Conservation (phyloP, 1,139 yeast species). For the Debaryomyces coudertii region DNA sequence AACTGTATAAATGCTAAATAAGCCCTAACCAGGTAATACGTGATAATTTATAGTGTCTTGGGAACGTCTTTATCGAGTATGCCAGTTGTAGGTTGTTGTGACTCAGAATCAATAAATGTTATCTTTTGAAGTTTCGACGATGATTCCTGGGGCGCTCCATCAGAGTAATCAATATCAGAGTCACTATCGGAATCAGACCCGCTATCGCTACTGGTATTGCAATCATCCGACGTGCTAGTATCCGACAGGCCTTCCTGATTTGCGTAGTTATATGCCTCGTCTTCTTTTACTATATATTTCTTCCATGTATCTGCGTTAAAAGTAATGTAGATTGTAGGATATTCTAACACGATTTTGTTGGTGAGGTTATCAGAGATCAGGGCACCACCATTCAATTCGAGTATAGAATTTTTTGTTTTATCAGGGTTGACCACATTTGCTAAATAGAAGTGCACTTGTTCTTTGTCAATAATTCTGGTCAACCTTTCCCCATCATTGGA, state of each 20-base stretch:
- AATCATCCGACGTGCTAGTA: slow-evolving; percentile 11
- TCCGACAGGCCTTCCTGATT: slow-evolving; percentile 12
- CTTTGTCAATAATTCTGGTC: slow-evolving; percentile 20
- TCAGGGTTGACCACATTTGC: slow-evolving; percentile 32
- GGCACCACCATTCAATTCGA: slow-evolving; percentile 25
- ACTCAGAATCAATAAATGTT: neutral
- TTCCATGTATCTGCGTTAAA: slow-evolving; percentile 18
- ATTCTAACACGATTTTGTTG: slow-evolving; percentile 70
- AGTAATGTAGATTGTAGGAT: slow-evolving; percentile 66
- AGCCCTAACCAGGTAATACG: too few species aligned
- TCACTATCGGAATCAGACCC: slow-evolving; percentile 14
- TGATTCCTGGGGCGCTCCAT: slow-evolving; percentile 10
- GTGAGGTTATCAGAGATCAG: slow-evolving; percentile 49
- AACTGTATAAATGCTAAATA: too few species aligned
- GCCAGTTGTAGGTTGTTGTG: neutral
- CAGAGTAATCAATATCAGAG: slow-evolving; percentile 14
- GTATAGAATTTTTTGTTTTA: slow-evolving; percentile 21
- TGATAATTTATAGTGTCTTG: neutral
- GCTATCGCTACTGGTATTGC: slow-evolving; percentile 7
- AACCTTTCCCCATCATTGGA: slow-evolving; percentile 5
- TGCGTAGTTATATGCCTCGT: slow-evolving; percentile 24
- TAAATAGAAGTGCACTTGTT: slow-evolving; percentile 34
- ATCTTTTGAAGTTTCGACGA: slow-evolving; percentile 12
- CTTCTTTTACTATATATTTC: slow-evolving; percentile 17
- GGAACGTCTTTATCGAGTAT: neutral